Base-by-base conservation (phyloP, 2,329 filamentous ascomycete genomes). In the Fusarium robinianum region DNA sequence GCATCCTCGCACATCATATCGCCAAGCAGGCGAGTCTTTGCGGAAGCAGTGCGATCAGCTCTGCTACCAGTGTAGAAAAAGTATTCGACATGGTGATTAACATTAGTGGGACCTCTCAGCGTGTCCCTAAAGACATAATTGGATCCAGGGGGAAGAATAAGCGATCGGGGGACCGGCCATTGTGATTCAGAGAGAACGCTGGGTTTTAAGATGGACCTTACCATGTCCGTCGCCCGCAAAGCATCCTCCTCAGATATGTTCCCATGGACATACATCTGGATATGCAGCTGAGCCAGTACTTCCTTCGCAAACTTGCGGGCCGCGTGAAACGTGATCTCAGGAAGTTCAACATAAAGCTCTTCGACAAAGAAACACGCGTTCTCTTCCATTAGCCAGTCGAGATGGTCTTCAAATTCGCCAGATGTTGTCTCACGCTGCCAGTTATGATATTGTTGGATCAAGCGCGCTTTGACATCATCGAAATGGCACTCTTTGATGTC, bases 201-300 rank as follows among this genome's bases (percentile, higher is more conserved):
- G 9, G 91, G 85, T 65, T 87, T 85, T 32, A 99, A 70, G 1
- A 81, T 88, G 5, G 78, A 82, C 66, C 95, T 88, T 17, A 96
- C 79, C 60, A 95, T 79, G 53, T 94, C 83, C 0, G 89, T 92
- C 64, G 96, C 79, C 64, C 85, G 87, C 41, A 96, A 74, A 0
- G 90, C 90, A 63, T 99, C 94, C 65, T 95, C 90, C 70, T 91
- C 95, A 74, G 95, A 90, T 41, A 99, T 67, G 67, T 99, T 99
- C 38, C 94, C 94, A 60, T 96, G 91, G 0, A 85, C 87, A 43
- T 96, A 80, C 3, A 90, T 79, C 67, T 99, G 92, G 51, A 96
- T 85, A 61, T 95, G 87, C 55, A 92, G 78, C 64, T 97, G 90
- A 9, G 82, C 78, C 27, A 97, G 76, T 32, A 96, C 73, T 59